These are phyloP conservation scores for Amanita thiersii DNA, from an alignment of 768 basidiomycete genomes.

Conservation along the genomic window DNA sequence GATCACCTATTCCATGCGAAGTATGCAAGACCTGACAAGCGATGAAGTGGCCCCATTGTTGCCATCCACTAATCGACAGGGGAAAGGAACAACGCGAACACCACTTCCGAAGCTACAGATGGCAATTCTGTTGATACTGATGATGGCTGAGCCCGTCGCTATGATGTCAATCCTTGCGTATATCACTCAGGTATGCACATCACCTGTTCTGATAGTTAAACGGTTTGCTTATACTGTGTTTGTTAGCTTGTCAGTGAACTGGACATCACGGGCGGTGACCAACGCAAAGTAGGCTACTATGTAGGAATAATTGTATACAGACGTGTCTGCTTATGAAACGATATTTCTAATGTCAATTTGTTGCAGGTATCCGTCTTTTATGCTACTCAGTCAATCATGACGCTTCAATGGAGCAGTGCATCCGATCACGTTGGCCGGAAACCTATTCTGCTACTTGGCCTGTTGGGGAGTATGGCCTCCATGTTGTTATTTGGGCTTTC, in stretches of 20 bases:
- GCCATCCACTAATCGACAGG: no score
- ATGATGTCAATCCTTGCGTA: constrained; percentile 45
- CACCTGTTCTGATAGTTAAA: not conserved
- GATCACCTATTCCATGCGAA: no score
- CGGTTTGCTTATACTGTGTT: not conserved
- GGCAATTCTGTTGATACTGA: constrained; percentile 28
- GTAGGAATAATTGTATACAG: constrained; percentile 37
- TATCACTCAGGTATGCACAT: constrained; percentile 34
- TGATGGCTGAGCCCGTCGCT: constrained; percentile 38
- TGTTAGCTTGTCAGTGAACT: constrained; percentile 42
- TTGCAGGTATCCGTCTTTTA: constrained; percentile 46
- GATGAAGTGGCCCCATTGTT: no score
- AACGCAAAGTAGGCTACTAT: constrained; percentile 47
- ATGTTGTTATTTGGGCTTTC: constrained; percentile 47
- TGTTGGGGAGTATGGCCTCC: constrained; percentile 34
- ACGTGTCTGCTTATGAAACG: no score
- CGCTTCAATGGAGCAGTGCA: constrained; percentile 42
- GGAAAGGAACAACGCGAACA: constrained; percentile 15
- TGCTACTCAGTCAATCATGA: constrained; percentile 35
- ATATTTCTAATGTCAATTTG: not conserved
- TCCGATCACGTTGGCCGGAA: constrained; percentile 45
- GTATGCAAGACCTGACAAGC: no score
- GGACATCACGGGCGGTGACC: constrained; percentile 39
- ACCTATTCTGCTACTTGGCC: constrained; percentile 36
- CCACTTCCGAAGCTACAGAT: constrained; percentile 39